phyloP scores from a whole-genome alignment of 306 rosid genomes.

The Glycine latifolia region DNA sequence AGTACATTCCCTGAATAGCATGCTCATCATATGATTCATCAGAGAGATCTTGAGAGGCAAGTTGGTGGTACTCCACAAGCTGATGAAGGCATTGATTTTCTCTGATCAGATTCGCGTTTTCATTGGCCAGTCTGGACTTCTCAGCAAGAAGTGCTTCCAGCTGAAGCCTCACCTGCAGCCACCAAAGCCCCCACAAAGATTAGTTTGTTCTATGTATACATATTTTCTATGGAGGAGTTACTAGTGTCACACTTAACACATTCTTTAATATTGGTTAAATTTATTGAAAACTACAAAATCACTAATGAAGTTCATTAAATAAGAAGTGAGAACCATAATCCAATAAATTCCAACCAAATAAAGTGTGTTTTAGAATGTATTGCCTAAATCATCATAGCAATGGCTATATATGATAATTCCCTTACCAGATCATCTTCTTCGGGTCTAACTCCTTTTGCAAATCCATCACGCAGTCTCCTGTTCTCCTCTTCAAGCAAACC shows the following conservation, averaged over 20 bases:
- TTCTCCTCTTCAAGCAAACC: conserved; percentile 88
- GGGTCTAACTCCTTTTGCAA: conserved; percentile 71
- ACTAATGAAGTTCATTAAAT: too few species aligned
- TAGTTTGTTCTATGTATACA: not conserved
- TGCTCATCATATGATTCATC: conserved; percentile 78
- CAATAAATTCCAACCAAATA: too few species aligned
- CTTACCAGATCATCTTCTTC: conserved; percentile 95
- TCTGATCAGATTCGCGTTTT: conserved; percentile 81
- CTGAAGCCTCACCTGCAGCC: conserved; percentile 89
- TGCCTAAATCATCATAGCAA: too few species aligned
- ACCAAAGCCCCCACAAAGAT: conserved; percentile 15
- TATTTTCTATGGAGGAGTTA: too few species aligned
- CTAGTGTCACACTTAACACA: too few species aligned
- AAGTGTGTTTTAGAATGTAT: too few species aligned
- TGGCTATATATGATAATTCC: not conserved
- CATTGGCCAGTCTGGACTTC: conserved; percentile 89
- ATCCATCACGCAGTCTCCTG: conserved; percentile 77
- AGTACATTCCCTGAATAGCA: conserved; percentile 74
- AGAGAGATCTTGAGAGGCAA: conserved; percentile 75
- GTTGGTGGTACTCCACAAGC: conserved; percentile 94
- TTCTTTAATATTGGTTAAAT: too few species aligned
- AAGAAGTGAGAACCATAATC: too few species aligned
- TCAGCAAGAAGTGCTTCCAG: conserved; percentile 91
- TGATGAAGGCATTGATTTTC: conserved; percentile 96
- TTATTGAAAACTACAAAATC: too few species aligned